Conservation (phyloP, 1,284 basidiomycete genomes). For the Trametes hirsuta region DNA sequence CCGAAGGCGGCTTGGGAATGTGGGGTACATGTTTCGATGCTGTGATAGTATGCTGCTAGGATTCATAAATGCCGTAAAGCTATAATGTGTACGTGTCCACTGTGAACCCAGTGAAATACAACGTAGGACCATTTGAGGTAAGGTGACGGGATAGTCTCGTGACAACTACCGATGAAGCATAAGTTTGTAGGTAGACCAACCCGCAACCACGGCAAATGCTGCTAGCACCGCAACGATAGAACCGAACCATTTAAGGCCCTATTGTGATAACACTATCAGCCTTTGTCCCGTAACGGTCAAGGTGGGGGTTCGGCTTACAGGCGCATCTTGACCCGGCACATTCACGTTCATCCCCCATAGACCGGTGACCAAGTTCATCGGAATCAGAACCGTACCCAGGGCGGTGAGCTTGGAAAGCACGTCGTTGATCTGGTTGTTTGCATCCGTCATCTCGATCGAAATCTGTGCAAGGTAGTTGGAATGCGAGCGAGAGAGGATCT, state of each 20-base stretch:
- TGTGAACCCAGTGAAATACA: not conserved
- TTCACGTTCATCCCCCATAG: slow-evolving; percentile 93
- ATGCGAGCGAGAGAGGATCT: slow-evolving; percentile 97
- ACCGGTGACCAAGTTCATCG: slow-evolving; percentile 95
- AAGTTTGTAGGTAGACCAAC: slow-evolving; percentile 81
- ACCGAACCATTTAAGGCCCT: slow-evolving; percentile 77
- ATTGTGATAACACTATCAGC: not conserved
- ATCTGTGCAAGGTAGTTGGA: slow-evolving; percentile 99
- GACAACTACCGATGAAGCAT: slow-evolving; percentile 50
- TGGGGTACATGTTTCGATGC: not conserved
- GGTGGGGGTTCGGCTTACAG: slow-evolving; percentile 37
- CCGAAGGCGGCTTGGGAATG: not conserved
- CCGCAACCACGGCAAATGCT: slow-evolving; percentile 80
- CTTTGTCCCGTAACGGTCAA: not conserved
- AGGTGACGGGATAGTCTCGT: not conserved
- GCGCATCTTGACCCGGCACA: slow-evolving; percentile 81
- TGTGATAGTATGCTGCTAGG: slow-evolving; percentile 1
- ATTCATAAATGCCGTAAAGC: not conserved
- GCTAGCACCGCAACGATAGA: slow-evolving; percentile 82
- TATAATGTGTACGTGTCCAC: not conserved
- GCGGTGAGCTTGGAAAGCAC: slow-evolving; percentile 98
- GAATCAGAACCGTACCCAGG: slow-evolving; percentile 95
- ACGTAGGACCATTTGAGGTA: not conserved
- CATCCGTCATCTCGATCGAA: slow-evolving; percentile 99
- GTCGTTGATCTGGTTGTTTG: slow-evolving; percentile 99